Percentiles rank a stretch among this genome's conserved stretches.
Conservation (phyloP, 2,329 filamentous ascomycete genomes). For the Hymenoscyphus linearis region DNA sequence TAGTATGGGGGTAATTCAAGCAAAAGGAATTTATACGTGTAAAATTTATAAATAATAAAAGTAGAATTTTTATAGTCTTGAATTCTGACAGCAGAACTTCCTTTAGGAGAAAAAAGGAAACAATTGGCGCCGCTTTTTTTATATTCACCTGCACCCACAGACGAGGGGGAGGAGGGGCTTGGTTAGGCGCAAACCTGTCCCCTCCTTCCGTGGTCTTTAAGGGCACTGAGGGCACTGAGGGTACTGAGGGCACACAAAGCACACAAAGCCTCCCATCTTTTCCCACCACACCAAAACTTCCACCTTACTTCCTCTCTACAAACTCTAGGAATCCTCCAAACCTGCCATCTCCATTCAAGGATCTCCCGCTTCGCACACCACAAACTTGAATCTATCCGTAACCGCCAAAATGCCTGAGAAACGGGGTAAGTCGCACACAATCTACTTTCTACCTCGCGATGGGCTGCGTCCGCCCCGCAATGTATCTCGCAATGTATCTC, state of each 20-base stretch:
- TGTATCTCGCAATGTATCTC: slow-evolving; percentile 2
- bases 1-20: not conserved
- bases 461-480: not conserved
- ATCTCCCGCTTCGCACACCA: not conserved
- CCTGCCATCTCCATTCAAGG: not conserved
- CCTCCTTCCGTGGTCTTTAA: slow-evolving; percentile 93
- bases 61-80: not conserved
- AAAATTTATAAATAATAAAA: not conserved
- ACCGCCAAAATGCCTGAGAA: slow-evolving; percentile 10
- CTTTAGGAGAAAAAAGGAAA: not conserved
- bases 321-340: not conserved
- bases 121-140: not conserved
- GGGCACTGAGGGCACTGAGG: no score
- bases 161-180: not conserved
- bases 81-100: not conserved
- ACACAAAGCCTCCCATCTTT: slow-evolving; percentile 50
- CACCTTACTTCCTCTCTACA: not conserved
- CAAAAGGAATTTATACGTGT: no score
- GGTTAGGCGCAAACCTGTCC: slow-evolving; percentile 34
- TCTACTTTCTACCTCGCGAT: slow-evolving; percentile 1
- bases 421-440: slow-evolving; percentile 8
- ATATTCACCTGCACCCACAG: not conserved
- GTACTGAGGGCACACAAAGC: no score
- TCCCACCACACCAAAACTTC: not conserved
- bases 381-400: not conserved